These are phyloP conservation scores for Phytophthora chlamydospora DNA, from an alignment of 352 stramenopile genomes.

Conservation along the genomic window DNA sequence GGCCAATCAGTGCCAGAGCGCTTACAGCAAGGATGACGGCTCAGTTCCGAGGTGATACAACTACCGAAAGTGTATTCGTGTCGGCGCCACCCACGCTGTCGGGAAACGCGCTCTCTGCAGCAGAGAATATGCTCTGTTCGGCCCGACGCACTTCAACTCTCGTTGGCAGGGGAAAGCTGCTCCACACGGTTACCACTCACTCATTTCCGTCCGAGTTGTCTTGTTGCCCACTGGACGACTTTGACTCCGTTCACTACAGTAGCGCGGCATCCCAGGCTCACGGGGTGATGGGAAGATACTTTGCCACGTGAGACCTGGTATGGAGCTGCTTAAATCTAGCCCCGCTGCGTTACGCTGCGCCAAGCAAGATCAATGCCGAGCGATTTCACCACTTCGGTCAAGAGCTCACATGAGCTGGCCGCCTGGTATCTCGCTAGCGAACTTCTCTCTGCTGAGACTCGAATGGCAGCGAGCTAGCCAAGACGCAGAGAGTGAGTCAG, in stretches of 20 bases:
- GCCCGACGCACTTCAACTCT: no score
- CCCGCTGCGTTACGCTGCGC: neutral
- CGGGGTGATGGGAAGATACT: conserved; percentile 4
- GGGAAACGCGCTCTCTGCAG: no score
- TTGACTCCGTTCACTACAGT: neutral
- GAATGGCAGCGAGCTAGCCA: no score
- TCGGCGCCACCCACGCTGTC: no score
- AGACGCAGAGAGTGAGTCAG: neutral
- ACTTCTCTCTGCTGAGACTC: no score
- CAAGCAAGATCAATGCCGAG: conserved; percentile 1
- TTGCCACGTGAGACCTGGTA: conserved; percentile 4
- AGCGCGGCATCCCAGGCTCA: neutral
- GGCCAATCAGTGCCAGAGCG: no score
- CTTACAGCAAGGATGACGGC: no score
- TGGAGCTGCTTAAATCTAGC: neutral
- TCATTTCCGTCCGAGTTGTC: conserved; percentile 14
- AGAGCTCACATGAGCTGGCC: conserved; percentile 2
- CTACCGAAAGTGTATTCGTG: no score
- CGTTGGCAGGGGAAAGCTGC: no score
- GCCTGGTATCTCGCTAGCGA: neutral
- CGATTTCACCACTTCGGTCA: neutral
- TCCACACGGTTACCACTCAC: neutral
- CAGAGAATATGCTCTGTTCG: no score
- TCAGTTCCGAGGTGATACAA: no score
- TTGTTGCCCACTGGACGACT: conserved; percentile 4